Base-by-base conservation (phyloP, 495 filamentous ascomycete species). In the Melanomma pulvis-pyrius region DNA sequence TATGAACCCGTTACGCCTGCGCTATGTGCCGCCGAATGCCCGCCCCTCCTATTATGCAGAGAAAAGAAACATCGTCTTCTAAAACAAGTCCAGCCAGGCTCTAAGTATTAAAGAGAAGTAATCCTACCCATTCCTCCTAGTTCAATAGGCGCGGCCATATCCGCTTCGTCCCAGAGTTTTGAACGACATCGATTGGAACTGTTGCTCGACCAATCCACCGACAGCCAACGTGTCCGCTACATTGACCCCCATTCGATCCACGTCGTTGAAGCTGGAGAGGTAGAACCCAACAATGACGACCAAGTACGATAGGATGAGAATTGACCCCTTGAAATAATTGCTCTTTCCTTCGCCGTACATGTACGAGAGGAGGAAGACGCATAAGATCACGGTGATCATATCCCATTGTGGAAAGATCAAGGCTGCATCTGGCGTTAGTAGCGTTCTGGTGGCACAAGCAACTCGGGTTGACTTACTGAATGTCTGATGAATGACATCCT, bases 341-440 rank as follows among this genome's bases (percentile, higher is more conserved):
- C 90, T 92, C 83, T 99, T 99, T 52, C 94, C 94, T 78, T 99
- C 94, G 63, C 96, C 93, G 65, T 98, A 96, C 82, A 99, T 93
- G 78, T 98, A 96, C 59, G 91, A 96, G 41, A 99, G 84, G 39
- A 99, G 80, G 82, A 99, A 98, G 32, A 99, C 93, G 74, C 96
- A 98, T 52, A 99, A 83, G 59, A 97, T 97, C 44, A 98, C 93
- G 28, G 92, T 96, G 39, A 97, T 87, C 90, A 99, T 92, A 74
- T 99, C 94, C 94, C 94, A 99, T 75, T 98, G 94, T 8, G 94
- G 96, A 79, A 99, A 99, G 24, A 99, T 91, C 5, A 99, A 84
- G 49, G 85, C 92, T 76, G 34, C n/a, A 28, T 5, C 46, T 51
- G 19, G 51, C 25, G 47, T 69, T 22, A 67, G 74, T 54, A 46